Base-by-base conservation (phyloP, 768 basidiomycete species). In the Russula brevipes region DNA sequence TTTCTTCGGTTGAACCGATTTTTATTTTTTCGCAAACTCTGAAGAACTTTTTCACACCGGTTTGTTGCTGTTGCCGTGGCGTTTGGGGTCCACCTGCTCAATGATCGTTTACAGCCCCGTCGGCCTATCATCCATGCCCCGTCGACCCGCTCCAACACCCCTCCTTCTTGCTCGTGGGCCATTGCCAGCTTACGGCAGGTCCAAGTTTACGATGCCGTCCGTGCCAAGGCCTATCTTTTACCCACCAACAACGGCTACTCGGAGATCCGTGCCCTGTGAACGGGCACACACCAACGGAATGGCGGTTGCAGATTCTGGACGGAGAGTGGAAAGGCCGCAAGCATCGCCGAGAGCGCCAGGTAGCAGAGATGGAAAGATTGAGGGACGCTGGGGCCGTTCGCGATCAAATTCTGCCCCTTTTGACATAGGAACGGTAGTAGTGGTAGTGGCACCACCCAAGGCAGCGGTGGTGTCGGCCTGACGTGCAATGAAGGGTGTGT, bases 141-240 rank as follows among this genome's bases (percentile, higher is more conserved):
- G 88, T 69, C 85, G 89, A 36, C 76, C 81, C 36, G 85, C 89
- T 1, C 89, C 89, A 5, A 79, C 83, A 49, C 78, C 86, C 35
- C 82, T 91, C 63, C 82, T 78, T 53, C 81, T 90, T 60, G 73
- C 80, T 60, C 73, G 76, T 42, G 88, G 87, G 14, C 87, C 87
- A 5, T 78, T 82, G 33, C 86, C 87, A 3, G 71, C 81, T n/a
- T 80, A 86, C 66, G 81, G 81, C 55, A 66, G 76, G 50, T 81
- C 86, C 24, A 87, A 81, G 70, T 86, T 89, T 73, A 80, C 76
- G 14, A 77, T 90, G 66, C 89, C 89, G 12, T 81, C 83, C n/a
- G 30, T 85, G 33, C 89, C 89, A 11, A 76, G 76, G 44, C 86
- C 86, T 0, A 72, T 73, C 5, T 74, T 77, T 67, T 54, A 70